These are phyloP conservation scores for Spergularia bocconei DNA, from an alignment of 148 eudicot species.

Conservation along the genomic window DNA sequence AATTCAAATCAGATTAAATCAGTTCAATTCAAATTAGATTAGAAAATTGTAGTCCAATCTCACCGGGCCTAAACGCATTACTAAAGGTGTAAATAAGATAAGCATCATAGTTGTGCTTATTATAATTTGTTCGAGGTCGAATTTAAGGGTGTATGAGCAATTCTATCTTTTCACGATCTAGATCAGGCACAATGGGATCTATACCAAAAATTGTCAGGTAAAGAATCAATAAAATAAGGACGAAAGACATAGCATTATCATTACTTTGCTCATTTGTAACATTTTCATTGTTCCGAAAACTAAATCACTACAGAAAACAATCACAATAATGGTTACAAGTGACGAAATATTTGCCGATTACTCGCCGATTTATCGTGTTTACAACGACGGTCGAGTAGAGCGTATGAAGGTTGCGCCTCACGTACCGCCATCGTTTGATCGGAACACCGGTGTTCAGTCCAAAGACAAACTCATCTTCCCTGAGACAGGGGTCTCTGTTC, in stretches of 20 bases:
- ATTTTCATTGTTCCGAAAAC: no score
- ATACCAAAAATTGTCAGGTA: no score
- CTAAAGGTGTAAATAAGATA: background rate
- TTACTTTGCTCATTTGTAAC: no score
- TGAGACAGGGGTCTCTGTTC: background rate
- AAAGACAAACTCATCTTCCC: background rate
- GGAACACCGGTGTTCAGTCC: constrained; percentile 4
- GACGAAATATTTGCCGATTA: constrained; percentile 6
- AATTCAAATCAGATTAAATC: no score
- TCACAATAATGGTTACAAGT: background rate
- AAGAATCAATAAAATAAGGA: no score
- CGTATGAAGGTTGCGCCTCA: background rate
- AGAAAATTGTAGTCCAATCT: no score
- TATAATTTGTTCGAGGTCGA: no score
- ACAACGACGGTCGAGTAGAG: constrained; percentile 14
- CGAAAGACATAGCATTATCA: no score
- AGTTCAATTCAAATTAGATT: no score
- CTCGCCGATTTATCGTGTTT: constrained; percentile 2
- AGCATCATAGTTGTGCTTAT: constrained; percentile 4
- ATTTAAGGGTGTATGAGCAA: no score
- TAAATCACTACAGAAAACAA: background rate
- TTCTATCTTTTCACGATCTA: no score
- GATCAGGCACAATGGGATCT: no score
- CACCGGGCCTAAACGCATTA: background rate
- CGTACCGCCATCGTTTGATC: background rate